Percentiles rank a stretch among this genome's conserved stretches.
phyloP scores from a whole-genome alignment of 2,329 filamentous ascomycete genomes.

The Verticillium nonalfalfae region DNA sequence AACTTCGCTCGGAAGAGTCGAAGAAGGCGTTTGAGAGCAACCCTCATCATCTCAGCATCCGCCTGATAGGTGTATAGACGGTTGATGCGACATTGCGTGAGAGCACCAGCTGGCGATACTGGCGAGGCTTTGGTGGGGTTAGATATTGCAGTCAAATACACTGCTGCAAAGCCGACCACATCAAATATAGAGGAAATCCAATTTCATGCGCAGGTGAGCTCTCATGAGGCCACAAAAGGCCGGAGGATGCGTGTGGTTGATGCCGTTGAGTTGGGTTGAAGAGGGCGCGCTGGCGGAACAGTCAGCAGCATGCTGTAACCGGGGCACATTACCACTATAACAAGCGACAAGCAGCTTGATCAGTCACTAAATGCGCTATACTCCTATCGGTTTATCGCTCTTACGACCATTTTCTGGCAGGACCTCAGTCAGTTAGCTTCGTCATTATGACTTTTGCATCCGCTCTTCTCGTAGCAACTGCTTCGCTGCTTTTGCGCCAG shows the following conservation, averaged over 20 bases:
- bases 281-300: neutral
- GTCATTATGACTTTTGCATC: neutral
- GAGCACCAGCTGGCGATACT: no score
- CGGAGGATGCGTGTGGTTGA: no score
- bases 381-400: neutral
- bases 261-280: no score
- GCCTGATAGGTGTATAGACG: neutral
- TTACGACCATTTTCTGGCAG: neutral
- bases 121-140: no score
- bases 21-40: conserved; percentile 9
- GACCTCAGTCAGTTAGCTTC: neutral
- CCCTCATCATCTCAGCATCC: conserved; percentile 9
- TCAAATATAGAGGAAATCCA: no score
- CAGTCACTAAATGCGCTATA: neutral
- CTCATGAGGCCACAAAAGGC: no score
- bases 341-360: neutral
- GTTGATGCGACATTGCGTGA: neutral
- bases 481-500: neutral
- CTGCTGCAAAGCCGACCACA: neutral
- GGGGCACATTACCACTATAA: neutral
- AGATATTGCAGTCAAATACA: neutral
- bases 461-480: neutral
- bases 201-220: no score
- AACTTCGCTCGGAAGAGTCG: conserved; percentile 26
- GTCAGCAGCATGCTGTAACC: neutral